These are phyloP conservation scores for Termitomyces bulborhizus DNA, from an alignment of 768 basidiomycete species.

Conservation along the genomic window DNA sequence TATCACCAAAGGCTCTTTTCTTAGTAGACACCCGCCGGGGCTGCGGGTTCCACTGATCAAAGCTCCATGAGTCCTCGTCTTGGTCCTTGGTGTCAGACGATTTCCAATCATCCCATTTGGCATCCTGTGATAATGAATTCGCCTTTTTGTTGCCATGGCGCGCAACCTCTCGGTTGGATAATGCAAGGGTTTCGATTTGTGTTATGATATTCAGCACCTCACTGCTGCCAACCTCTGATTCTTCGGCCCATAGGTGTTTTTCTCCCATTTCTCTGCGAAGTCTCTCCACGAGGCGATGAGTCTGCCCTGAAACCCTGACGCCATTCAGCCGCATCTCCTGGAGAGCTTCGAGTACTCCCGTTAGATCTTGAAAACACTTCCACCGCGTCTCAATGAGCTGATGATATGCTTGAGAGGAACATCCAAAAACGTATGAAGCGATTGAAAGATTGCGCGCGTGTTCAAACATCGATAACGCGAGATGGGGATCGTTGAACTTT, in stretches of 20 bases:
- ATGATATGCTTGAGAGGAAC: conserved; percentile 83
- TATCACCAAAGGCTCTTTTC: neutral
- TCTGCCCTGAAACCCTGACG: conserved; percentile 56
- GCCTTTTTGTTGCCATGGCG: neutral
- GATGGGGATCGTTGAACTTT: conserved; percentile 71
- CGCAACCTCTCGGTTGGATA: neutral
- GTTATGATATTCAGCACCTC: conserved; percentile 46
- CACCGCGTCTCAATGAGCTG: conserved; percentile 85
- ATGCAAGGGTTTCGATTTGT: conserved; percentile 41
- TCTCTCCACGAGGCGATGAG: conserved; percentile 53
- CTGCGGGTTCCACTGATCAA: conserved; percentile 1
- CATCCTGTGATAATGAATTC: conserved; percentile 4
- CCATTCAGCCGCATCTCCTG: conserved; percentile 83
- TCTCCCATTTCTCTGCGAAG: conserved; percentile 60
- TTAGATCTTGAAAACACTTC: conserved; percentile 76
- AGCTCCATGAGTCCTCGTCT: conserved; percentile 18
- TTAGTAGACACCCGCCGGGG: neutral
- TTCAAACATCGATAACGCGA: conserved; percentile 78
- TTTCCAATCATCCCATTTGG: conserved; percentile 47
- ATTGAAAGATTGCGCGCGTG: conserved; percentile 71
- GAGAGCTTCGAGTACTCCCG: conserved; percentile 64
- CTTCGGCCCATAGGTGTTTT: conserved; percentile 46
- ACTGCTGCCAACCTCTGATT: conserved; percentile 35
- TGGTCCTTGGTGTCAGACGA: conserved; percentile 20
- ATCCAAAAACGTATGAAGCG: conserved; percentile 83